Percentiles rank a stretch among this genome's conserved stretches.
These are phyloP conservation scores for Solanum paucissectum DNA, from an alignment of 257 asterid genomes.

Conservation along the genomic window DNA sequence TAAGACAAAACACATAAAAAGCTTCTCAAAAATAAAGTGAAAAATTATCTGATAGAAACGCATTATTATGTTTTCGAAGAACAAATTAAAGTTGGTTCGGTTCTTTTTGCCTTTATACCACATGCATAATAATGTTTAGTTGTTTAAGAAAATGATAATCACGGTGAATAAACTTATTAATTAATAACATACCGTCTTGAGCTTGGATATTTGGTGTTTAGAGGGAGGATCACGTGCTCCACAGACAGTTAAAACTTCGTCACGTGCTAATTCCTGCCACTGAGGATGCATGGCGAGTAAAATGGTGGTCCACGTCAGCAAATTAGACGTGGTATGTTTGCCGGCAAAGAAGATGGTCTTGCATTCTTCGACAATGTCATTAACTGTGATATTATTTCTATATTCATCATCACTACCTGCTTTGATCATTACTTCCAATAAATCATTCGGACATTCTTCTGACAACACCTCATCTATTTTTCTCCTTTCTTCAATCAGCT, in stretches of 20 bases:
- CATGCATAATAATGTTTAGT: background rate
- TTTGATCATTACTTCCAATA: conserved; percentile 75
- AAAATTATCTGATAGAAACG: background rate
- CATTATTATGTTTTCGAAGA: background rate
- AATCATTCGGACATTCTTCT: conserved; percentile 72
- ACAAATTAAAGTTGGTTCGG: background rate
- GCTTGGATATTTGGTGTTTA: conserved; percentile 49
- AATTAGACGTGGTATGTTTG: conserved; percentile 63
- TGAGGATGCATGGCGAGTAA: conserved; percentile 50
- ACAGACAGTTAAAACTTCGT: conserved; percentile 41
- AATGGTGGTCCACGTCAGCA: conserved; percentile 78
- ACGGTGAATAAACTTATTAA: background rate
- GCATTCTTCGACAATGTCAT: conserved; percentile 66
- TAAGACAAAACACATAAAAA: background rate
- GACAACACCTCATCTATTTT: conserved; percentile 45
- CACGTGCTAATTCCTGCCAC: conserved; percentile 64
- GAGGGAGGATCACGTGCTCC: conserved; percentile 25
- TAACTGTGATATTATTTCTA: conserved; percentile 15
- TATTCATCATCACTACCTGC: conserved; percentile 47
- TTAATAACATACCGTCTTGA: conserved; percentile 34
- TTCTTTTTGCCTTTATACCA: background rate
- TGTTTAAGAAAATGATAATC: background rate
- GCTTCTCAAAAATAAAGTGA: background rate
- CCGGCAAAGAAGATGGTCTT: conserved; percentile 84
- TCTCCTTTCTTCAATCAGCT: conserved; percentile 57